Conservation (phyloP, 306 rosid species). For the Ormosia semicastrata region DNA sequence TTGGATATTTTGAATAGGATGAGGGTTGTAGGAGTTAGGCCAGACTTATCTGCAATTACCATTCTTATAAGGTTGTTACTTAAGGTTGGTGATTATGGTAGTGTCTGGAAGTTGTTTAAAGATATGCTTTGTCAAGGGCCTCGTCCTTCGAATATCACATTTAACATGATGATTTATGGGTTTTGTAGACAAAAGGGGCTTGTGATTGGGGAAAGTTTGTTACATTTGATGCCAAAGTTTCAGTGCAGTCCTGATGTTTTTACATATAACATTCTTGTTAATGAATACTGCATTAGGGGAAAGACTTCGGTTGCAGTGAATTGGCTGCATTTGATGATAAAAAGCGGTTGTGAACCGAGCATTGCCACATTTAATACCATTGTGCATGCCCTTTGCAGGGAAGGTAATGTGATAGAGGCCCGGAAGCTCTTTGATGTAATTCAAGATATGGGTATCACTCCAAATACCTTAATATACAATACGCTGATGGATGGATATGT, state of each 20-base stretch:
- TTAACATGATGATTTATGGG: constrained; percentile 52
- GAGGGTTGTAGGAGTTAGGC: constrained; percentile 54
- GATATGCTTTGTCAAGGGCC: constrained; percentile 60
- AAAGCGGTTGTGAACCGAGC: constrained; percentile 54
- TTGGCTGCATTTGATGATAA: constrained; percentile 56
- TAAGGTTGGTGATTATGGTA: constrained; percentile 67
- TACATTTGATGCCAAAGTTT: constrained; percentile 64
- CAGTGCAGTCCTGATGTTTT: constrained; percentile 50
- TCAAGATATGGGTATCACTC: constrained; percentile 39
- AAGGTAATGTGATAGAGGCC: constrained; percentile 64
- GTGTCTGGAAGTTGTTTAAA: constrained; percentile 67
- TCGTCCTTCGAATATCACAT: constrained; percentile 36
- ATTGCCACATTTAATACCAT: constrained; percentile 44
- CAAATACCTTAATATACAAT: constrained; percentile 45
- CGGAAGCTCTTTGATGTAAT: constrained; percentile 55
- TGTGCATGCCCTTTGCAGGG: constrained; percentile 66
- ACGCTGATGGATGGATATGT: constrained; percentile 70
- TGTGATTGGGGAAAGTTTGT: constrained; percentile 54
- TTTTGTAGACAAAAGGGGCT: constrained; percentile 61
- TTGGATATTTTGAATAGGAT: constrained; percentile 54
- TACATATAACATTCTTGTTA: constrained; percentile 55
- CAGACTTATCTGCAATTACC: constrained; percentile 44
- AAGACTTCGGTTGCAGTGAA: constrained; percentile 44
- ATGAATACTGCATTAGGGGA: constrained; percentile 52
- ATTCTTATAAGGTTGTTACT: constrained; percentile 52